phyloP scores from a whole-genome alignment of 345 rosid species.

The Citrus australasica region DNA sequence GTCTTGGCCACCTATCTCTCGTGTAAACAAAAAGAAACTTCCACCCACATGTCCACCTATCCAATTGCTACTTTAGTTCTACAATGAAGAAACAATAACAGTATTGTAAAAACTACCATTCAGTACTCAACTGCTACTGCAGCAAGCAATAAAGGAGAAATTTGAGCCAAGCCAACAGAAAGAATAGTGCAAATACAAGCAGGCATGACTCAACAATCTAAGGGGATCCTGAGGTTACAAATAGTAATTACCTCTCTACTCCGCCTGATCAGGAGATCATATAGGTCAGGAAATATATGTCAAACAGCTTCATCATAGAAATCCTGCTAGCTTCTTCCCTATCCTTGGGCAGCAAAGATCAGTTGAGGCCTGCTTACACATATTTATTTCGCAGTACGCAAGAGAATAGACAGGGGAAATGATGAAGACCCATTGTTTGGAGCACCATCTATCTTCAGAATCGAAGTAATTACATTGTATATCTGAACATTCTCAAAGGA shows the following conservation, averaged over 20 bases:
- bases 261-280: background rate
- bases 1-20: background rate
- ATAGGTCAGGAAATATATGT: background rate
- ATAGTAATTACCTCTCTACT: background rate
- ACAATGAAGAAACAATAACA: background rate
- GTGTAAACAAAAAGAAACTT: background rate
- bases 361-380: background rate
- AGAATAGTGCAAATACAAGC: background rate
- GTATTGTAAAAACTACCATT: background rate
- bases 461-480: conserved; percentile 77
- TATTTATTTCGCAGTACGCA: conserved; percentile 35
- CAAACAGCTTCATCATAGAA: background rate
- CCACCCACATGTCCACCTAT: background rate
- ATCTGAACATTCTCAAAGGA: conserved; percentile 94
- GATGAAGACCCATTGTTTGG: conserved; percentile 71
- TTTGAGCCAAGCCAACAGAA: background rate
- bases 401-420: conserved; percentile 44
- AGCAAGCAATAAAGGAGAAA: background rate
- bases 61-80: background rate
- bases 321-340: background rate
- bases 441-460: conserved; percentile 69
- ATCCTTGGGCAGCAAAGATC: background rate
- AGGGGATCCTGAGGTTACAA: background rate
- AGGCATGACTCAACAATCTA: conserved; percentile 1
- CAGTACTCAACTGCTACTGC: background rate